phyloP scores from a whole-genome alignment of 1,284 basidiomycete genomes.

The Melampsora americana region DNA sequence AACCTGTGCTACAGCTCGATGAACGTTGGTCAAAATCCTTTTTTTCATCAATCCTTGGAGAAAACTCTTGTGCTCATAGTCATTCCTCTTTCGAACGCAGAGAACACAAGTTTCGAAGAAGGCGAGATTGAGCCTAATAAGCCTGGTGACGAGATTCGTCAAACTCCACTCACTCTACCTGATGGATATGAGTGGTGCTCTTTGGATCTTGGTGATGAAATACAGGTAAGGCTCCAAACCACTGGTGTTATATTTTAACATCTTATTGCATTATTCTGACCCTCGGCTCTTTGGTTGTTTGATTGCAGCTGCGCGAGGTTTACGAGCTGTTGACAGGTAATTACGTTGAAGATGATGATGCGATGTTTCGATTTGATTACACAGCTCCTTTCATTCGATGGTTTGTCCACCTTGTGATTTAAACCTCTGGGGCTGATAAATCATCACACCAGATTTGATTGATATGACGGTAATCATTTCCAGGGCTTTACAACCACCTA shows the following conservation, averaged over 20 bases:
- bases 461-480: conserved; percentile 22
- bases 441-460: not conserved
- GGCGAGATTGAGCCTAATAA: conserved; percentile 84
- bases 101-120: conserved; percentile 57
- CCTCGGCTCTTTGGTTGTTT: conserved; percentile 7
- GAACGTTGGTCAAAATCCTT: conserved; percentile 45
- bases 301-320: conserved; percentile 74
- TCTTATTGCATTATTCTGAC: not conserved
- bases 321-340: conserved; percentile 86
- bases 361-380: conserved; percentile 93
- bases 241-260: not conserved
- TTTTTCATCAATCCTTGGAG: conserved; percentile 12
- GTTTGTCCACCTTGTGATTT: conserved; percentile 57
- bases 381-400: conserved; percentile 90
- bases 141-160: conserved; percentile 72
- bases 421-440: conserved; percentile 39
- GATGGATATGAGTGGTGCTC: conserved; percentile 90
- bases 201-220: conserved; percentile 73
- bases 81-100: conserved; percentile 44
- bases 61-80: not conserved
- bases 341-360: conserved; percentile 96
- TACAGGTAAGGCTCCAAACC: conserved; percentile 61
- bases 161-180: conserved; percentile 82
- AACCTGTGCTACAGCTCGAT: conserved; percentile 87
- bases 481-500: conserved; percentile 91